These are phyloP conservation scores for Tolypocladium nubicola DNA, from an alignment of 2,329 filamentous ascomycete genomes.

Conservation along the genomic window DNA sequence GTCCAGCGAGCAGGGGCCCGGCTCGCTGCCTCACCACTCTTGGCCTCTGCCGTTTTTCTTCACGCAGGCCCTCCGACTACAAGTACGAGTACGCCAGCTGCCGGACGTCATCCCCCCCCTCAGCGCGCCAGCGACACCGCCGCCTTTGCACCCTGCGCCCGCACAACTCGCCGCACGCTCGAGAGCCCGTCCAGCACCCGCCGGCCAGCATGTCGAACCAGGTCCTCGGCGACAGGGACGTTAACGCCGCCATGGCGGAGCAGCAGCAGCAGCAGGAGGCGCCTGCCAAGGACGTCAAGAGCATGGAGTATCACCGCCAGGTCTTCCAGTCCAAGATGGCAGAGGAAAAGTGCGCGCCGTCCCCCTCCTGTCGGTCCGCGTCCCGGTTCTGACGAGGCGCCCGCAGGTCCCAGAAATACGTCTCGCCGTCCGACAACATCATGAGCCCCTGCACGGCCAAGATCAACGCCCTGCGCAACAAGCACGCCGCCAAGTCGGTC, in stretches of 20 bases:
- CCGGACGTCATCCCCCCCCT: background rate
- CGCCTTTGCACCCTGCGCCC: background rate
- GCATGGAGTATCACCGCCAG: constrained; percentile 70
- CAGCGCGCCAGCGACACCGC: background rate
- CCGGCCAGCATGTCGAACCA: constrained; percentile 30
- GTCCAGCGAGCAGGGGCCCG: background rate
- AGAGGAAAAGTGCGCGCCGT: constrained; percentile 47
- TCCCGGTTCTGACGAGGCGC: background rate
- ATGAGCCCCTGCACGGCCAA: constrained; percentile 81
- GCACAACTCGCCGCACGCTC: too few species aligned
- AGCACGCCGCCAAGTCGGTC: constrained; percentile 67
- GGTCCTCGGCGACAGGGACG: constrained; percentile 55
- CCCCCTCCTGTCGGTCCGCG: background rate
- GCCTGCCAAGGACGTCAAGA: constrained; percentile 43
- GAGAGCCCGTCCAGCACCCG: too few species aligned
- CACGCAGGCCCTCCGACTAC: background rate
- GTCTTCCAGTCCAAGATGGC: constrained; percentile 63
- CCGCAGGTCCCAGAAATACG: constrained; percentile 33
- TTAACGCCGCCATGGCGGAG: constrained; percentile 42
- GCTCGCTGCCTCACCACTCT: background rate
- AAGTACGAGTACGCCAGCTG: background rate
- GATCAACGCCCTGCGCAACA: constrained; percentile 69
- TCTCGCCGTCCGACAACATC: constrained; percentile 81
- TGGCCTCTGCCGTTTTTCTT: background rate
- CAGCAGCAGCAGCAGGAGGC: constrained; percentile 5